Conservation (phyloP, 208 protist genomes). For the Naegleria gruberi region DNA sequence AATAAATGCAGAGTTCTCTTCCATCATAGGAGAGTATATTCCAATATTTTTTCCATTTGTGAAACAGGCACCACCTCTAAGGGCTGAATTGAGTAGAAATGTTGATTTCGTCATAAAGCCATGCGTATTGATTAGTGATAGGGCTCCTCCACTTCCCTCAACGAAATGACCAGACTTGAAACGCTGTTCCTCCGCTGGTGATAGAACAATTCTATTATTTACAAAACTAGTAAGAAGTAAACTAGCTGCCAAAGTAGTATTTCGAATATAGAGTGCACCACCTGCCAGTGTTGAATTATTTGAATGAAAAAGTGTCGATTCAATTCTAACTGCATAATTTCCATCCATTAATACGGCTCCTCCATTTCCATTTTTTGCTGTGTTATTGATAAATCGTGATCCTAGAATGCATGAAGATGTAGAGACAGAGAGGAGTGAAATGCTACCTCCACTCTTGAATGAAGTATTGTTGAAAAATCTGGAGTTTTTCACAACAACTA, state of each 20-base stretch:
- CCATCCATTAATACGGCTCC: background rate
- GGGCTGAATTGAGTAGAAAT: background rate
- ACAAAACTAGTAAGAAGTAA: too few relatives aligned
- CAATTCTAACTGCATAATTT: background rate
- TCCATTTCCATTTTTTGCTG: background rate
- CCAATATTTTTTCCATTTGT: background rate
- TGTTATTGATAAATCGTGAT: background rate
- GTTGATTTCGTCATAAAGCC: background rate
- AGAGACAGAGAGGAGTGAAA: too few relatives aligned
- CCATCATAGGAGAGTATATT: background rate
- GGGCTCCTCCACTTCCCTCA: background rate
- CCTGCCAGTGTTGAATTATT: background rate
- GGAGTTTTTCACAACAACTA: too few relatives aligned
- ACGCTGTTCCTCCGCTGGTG: too few relatives aligned
- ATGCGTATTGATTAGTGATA: background rate
- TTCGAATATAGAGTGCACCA: background rate
- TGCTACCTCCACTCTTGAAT: too few relatives aligned
- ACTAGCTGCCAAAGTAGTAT: background rate
- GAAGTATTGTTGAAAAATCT: too few relatives aligned
- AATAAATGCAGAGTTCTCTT: background rate
- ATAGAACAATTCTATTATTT: too few relatives aligned
- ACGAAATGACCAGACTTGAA: too few relatives aligned
- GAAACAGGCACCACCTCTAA: background rate
- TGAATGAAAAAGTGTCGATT: background rate
- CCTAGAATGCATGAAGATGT: background rate